Base-by-base conservation (phyloP, 306 rosid genomes). In the Alnus rubra region DNA sequence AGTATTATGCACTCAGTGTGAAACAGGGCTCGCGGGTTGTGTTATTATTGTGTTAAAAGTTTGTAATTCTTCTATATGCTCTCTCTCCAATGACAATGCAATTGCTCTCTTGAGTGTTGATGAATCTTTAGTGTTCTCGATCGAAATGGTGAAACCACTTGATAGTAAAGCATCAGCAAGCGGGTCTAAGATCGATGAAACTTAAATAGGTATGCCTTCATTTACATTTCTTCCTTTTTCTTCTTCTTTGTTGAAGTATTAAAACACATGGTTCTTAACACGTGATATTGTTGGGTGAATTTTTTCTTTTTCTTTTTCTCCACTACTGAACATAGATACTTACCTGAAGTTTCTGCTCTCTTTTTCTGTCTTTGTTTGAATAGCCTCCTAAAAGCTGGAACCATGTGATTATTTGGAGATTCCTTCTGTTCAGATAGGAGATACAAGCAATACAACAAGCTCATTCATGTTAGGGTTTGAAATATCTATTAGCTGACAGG, bases 91-190 rank as follows among this genome's bases (percentile, higher is more conserved):
- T 47, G 97, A 93, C 80, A 91, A 93, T 18, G 98, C 86, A 0
- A 97, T 94, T 63, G 97, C 94, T 60, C 81, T 93, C 60, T 77
- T 91, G 78, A 91, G 94, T 45, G 94, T 93, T 69, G 97, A 93
- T 77, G 88, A 91, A 73, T 78, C 88, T 80, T 84, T 91, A 73
- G 87, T 91, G 31, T 93, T 97, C 84, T 91, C 97, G 54, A 91
- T 93, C 56, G 92, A 91, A 79, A 89, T 93, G 81, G 35, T 93
- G 84, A 93, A 91, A 84, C 92, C 97, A 16, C 14, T 19, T 9
- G 86, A 87, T 28, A 1, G 33, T 54, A 89, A n/a, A 84, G 88
- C 87, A 55, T 76, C 89, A 33, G 78, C 88, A 73, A 87, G 87
- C 65, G 78, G 89, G 76, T 67, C 88, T 15, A 81, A 35, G 79